These are phyloP conservation scores for Saitozyma podzolica DNA, from an alignment of 768 basidiomycete species.

Conservation along the genomic window DNA sequence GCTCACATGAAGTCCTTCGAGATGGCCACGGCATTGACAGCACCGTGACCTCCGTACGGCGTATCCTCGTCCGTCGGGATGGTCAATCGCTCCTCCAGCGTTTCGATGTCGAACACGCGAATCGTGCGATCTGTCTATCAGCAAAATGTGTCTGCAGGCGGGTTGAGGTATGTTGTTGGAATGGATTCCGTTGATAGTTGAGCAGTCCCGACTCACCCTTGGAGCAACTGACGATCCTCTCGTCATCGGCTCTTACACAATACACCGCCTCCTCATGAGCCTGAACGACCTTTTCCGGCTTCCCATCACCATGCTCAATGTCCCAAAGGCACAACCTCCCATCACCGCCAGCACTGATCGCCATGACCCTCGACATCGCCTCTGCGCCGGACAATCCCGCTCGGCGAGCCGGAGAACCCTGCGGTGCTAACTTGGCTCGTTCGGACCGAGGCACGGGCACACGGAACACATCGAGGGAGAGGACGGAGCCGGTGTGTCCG, in stretches of 20 bases:
- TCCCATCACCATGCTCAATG: constrained; percentile 30
- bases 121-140: constrained; percentile 44
- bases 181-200: not conserved
- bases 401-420: no score
- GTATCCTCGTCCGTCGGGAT: constrained; percentile 22
- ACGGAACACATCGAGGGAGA: constrained; percentile 27
- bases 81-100: constrained; percentile 33
- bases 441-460: constrained; percentile 2
- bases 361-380: constrained; percentile 12
- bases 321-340: constrained; percentile 49
- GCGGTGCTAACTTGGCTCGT: not conserved
- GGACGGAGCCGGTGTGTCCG: constrained; percentile 45
- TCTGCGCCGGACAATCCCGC: not conserved
- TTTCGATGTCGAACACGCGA: constrained; percentile 40
- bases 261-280: constrained; percentile 45
- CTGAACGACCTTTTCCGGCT: constrained; percentile 31
- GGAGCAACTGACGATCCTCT: constrained; percentile 46
- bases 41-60: constrained; percentile 22
- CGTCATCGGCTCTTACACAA: constrained; percentile 44
- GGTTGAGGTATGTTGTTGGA: not conserved
- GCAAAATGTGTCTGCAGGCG: not conserved
- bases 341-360: constrained; percentile 48
- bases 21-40: constrained; percentile 47
- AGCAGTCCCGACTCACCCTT: constrained; percentile 36
- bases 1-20: constrained; percentile 48